These are phyloP conservation scores for Aspergillus amoenus DNA, from an alignment of 2,329 filamentous ascomycete genomes.

Conservation along the genomic window DNA sequence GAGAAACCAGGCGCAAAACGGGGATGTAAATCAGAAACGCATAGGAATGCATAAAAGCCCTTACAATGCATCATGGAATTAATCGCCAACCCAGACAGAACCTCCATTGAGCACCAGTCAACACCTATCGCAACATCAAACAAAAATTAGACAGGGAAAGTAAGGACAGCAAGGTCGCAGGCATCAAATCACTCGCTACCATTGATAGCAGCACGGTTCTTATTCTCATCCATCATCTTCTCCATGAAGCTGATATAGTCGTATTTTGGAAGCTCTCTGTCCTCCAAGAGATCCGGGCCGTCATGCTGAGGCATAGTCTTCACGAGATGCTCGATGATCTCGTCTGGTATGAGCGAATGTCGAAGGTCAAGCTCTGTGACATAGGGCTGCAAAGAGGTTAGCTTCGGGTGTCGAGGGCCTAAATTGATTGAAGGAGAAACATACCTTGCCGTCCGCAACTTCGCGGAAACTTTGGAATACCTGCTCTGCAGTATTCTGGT, in stretches of 20 bases:
- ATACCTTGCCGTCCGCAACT: conserved; percentile 89
- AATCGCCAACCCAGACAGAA: conserved; percentile 18
- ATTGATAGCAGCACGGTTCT: conserved; percentile 22
- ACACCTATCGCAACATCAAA: conserved; percentile 24
- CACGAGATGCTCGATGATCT: conserved; percentile 90
- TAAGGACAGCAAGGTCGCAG: conserved; percentile 6
- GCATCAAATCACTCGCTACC: conserved; percentile 9
- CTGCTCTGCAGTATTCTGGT: conserved; percentile 97
- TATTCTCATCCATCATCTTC: conserved; percentile 61
- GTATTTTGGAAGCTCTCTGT: conserved; percentile 81
- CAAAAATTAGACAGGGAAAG: conserved; percentile 12
- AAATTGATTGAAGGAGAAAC: conserved; percentile 18
- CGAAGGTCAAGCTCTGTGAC: conserved; percentile 96
- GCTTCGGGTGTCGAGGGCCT: not conserved
- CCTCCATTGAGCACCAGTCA: conserved; percentile 24
- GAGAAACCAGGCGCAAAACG: not conserved
- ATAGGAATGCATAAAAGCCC: conserved; percentile 23
- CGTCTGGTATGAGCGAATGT: conserved; percentile 92
- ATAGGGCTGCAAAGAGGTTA: conserved; percentile 62
- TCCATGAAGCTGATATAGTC: conserved; percentile 99
- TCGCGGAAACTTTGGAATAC: conserved; percentile 97
- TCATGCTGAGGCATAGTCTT: conserved; percentile 81
- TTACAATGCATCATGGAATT: conserved; percentile 29
- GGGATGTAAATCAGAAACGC: conserved; percentile 9
- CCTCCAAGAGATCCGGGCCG: conserved; percentile 82